These are phyloP conservation scores for Chernovozyma aurita DNA, from an alignment of 1,139 yeast genomes.

Conservation along the genomic window DNA sequence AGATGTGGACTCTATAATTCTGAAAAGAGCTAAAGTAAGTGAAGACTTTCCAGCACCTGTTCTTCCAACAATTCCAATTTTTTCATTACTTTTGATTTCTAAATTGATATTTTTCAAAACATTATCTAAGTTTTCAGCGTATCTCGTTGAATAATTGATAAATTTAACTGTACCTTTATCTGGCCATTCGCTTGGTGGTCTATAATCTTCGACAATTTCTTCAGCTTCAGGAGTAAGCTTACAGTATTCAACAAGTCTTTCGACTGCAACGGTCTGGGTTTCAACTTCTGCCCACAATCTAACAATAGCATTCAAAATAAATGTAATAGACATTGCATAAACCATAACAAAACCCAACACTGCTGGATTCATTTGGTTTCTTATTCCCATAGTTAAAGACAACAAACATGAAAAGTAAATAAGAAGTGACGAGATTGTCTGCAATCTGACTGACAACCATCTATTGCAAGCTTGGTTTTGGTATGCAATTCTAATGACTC, in stretches of 20 bases:
- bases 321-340: slow-evolving; percentile 21
- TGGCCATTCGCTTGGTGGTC: slow-evolving; percentile 24
- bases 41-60: slow-evolving; percentile 32
- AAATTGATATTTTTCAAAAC: slow-evolving; percentile 22
- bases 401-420: slow-evolving; percentile 18
- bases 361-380: slow-evolving; percentile 18
- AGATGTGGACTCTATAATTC: slow-evolving; percentile 24
- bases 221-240: slow-evolving; percentile 23
- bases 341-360: slow-evolving; percentile 27
- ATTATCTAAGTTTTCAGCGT: slow-evolving; percentile 24
- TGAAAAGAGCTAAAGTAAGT: slow-evolving; percentile 25
- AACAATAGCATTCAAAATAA: slow-evolving; percentile 20
- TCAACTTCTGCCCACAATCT: slow-evolving; percentile 27
- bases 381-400: slow-evolving; percentile 17
- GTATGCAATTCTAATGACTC: slow-evolving; percentile 11
- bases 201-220: slow-evolving; percentile 17
- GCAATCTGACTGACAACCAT: slow-evolving; percentile 27
- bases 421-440: slow-evolving; percentile 21
- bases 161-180: slow-evolving; percentile 19
- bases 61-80: slow-evolving; percentile 29
- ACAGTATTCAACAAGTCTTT: slow-evolving; percentile 24
- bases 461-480: slow-evolving; percentile 18
- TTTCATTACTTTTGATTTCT: slow-evolving; percentile 21
- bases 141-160: slow-evolving; percentile 21
- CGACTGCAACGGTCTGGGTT: slow-evolving; percentile 23